Percentiles rank a stretch among this genome's conserved stretches.
These are phyloP conservation scores for Mycena maculata DNA, from an alignment of 768 basidiomycete genomes.

Conservation along the genomic window DNA sequence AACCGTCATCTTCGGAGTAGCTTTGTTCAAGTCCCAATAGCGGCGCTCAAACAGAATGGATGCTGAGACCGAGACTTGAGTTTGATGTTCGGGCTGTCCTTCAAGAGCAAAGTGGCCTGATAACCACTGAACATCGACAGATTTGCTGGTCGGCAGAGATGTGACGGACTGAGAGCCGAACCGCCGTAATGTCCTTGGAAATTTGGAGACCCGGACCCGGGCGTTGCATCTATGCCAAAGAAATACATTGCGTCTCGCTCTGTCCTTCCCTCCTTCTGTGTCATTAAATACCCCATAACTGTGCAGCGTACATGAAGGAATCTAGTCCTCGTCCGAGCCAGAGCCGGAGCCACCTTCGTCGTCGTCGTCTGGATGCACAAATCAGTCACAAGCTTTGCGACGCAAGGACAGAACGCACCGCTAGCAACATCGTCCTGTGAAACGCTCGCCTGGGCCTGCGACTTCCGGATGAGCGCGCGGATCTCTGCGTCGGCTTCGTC, in stretches of 20 bases:
- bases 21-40: no score
- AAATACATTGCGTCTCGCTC: slow-evolving; percentile 21
- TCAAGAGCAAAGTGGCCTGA: no score
- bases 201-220: no score
- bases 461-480: slow-evolving; percentile 61
- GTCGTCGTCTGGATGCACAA: slow-evolving; percentile 29
- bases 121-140: no score
- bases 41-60: no score
- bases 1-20: no score
- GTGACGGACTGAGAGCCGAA: no score
- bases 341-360: slow-evolving; percentile 47
- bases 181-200: no score
- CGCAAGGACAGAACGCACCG: slow-evolving; percentile 52
- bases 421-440: slow-evolving; percentile 72
- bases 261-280: slow-evolving; percentile 14
- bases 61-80: no score
- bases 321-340: slow-evolving; percentile 49
- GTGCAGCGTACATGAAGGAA: not conserved
- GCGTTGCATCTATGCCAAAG: not conserved
- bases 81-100: no score
- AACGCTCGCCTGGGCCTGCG: slow-evolving; percentile 63
- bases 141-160: no score
- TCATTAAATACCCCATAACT: slow-evolving; percentile 24
- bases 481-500: slow-evolving; percentile 64
- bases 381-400: not conserved